Conservation (phyloP, 176 grass and related monocot species). For the Poa pratensis region DNA sequence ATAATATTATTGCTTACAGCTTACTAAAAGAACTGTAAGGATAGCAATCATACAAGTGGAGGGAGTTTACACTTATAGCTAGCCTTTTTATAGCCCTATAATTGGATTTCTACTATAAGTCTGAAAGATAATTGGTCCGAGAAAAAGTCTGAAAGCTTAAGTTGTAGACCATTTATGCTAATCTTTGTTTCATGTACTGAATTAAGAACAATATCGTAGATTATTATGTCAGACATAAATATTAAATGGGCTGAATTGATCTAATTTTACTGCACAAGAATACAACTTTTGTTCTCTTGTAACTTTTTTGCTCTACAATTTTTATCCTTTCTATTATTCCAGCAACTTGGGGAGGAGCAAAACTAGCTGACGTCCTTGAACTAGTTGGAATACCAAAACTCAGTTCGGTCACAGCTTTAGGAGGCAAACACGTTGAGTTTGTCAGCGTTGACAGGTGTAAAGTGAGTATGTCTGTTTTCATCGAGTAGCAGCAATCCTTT, state of each 20-base stretch:
- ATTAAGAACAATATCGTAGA: background rate
- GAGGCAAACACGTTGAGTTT: conserved; percentile 89
- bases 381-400: conserved; percentile 73
- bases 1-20: background rate
- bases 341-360: conserved; percentile 95
- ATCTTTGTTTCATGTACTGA: background rate
- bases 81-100: background rate
- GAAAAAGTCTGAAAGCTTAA: conserved; percentile 24
- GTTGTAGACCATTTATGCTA: background rate
- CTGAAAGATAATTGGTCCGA: conserved; percentile 29
- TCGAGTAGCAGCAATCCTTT: background rate
- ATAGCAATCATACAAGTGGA: conserved; percentile 1
- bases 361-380: conserved; percentile 79
- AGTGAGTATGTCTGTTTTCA: conserved; percentile 61
- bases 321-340: conserved; percentile 39
- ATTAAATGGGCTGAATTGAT: background rate
- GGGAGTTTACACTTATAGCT: background rate
- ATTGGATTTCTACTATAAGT: background rate
- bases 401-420: conserved; percentile 68
- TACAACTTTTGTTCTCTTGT: conserved; percentile 7
- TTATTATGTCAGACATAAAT: conserved; percentile 28
- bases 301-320: background rate
- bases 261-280: conserved; percentile 1
- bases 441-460: conserved; percentile 87
- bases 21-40: background rate